Evolutionary conservation across 257 asterid species (phyloP).

Genomic region (Pogostemon cablin): DNA sequence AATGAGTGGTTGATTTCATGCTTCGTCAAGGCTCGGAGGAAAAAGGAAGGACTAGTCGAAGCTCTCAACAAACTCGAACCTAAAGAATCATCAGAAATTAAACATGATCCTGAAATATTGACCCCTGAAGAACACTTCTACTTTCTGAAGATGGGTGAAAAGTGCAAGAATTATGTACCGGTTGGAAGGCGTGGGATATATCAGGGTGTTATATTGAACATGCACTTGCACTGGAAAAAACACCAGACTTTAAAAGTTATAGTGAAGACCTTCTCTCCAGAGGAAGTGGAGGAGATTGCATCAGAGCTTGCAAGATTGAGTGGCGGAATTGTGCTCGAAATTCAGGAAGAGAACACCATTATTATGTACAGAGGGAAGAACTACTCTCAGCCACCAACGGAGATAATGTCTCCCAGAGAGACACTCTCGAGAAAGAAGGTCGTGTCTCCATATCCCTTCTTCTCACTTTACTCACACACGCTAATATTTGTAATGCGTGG

Average conservation of each 20-base stretch:
- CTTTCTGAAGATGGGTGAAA: slow-evolving; percentile 91
- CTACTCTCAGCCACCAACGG: slow-evolving; percentile 94
- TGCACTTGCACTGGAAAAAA: slow-evolving; percentile 99
- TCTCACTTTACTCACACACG: background rate
- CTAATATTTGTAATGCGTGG: background rate
- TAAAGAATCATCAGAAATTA: slow-evolving; percentile 72
- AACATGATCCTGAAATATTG: slow-evolving; percentile 94
- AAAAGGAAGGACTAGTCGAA: slow-evolving; percentile 74
- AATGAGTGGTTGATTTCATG: slow-evolving; percentile 21
- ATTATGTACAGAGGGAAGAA: slow-evolving; percentile 98
- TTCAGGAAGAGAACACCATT: slow-evolving; percentile 76
- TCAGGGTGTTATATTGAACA: slow-evolving; percentile 93
- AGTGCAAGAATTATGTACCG: slow-evolving; percentile 93
- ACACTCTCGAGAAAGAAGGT: slow-evolving; percentile 96
- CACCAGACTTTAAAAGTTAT: slow-evolving; percentile 89
- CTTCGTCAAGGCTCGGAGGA: slow-evolving; percentile 68
- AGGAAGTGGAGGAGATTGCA: slow-evolving; percentile 91
- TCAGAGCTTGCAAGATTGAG: slow-evolving; percentile 85
- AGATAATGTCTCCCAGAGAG: slow-evolving; percentile 92
- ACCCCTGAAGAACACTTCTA: slow-evolving; percentile 99
- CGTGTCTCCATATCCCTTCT: background rate
- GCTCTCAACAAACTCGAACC: slow-evolving; percentile 85
- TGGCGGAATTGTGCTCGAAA: slow-evolving; percentile 96
- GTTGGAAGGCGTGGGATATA: slow-evolving; percentile 94
- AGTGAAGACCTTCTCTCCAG: slow-evolving; percentile 88